These are phyloP conservation scores for Barbatosphaeria neglecta DNA, from an alignment of 495 filamentous ascomycete species.

Conservation along the genomic window DNA sequence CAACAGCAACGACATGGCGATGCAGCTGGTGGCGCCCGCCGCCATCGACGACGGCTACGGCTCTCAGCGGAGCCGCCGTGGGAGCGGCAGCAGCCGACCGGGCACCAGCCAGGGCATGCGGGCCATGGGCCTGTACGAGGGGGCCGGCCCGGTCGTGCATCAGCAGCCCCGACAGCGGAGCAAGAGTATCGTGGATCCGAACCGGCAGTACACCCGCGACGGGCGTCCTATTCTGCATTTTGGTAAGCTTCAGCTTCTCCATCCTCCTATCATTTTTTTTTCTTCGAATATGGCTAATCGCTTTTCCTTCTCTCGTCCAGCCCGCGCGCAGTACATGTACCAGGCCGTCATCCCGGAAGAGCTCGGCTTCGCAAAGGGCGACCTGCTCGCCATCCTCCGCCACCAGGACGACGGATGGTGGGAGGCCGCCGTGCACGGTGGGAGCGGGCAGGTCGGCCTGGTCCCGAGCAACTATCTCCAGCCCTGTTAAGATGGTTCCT, in stretches of 20 bases:
- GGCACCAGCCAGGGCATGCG: conserved; percentile 23
- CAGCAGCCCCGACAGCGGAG: conserved; percentile 53
- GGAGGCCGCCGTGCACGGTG: conserved; percentile 87
- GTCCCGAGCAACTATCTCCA: conserved; percentile 98
- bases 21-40: conserved; percentile 60
- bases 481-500: conserved; percentile 43
- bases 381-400: conserved; percentile 76
- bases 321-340: conserved; percentile 89
- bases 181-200: conserved; percentile 64
- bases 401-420: conserved; percentile 99
- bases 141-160: conserved; percentile 26
- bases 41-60: conserved; percentile 39
- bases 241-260: conserved; percentile 48
- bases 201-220: conserved; percentile 67
- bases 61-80: conserved; percentile 35
- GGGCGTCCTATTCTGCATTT: conserved; percentile 84
- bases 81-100: conserved; percentile 20
- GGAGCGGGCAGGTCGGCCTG: conserved; percentile 61
- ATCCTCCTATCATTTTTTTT: neutral
- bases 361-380: conserved; percentile 85
- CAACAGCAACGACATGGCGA: conserved; percentile 53
- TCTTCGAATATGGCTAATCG: neutral
- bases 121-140: conserved; percentile 54
- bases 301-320: conserved; percentile 33
- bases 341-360: conserved; percentile 90